These are phyloP conservation scores for Stevia rebaudiana DNA, from an alignment of 140 eudicot species.

Conservation along the genomic window DNA sequence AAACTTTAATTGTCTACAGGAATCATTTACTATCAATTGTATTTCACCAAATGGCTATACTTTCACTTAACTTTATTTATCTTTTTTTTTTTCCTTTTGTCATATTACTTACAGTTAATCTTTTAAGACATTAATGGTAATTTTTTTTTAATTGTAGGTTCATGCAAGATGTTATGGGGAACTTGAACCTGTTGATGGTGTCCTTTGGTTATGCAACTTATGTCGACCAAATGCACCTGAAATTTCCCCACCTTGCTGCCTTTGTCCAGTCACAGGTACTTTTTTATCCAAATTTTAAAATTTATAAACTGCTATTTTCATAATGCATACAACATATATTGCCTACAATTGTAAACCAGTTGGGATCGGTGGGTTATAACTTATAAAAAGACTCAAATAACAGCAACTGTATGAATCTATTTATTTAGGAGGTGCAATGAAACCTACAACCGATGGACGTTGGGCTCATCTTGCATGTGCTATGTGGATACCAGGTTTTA, in stretches of 20 bases:
- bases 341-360: conserved; percentile 1
- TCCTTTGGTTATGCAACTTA: conserved; percentile 90
- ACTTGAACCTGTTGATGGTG: conserved; percentile 76
- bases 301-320: background rate
- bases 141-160: conserved; percentile 42
- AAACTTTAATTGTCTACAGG: background rate
- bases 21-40: background rate
- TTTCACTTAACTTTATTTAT: background rate
- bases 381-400: background rate
- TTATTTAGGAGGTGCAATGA: conserved; percentile 92
- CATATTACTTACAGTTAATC: background rate
- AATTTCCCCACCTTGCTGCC: conserved; percentile 87
- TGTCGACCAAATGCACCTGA: conserved; percentile 92
- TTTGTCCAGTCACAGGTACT: conserved; percentile 86
- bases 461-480: conserved; percentile 99
- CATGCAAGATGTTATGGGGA: conserved; percentile 99
- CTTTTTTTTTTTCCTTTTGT: background rate
- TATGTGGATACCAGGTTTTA: conserved; percentile 98
- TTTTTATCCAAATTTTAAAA: conserved; percentile 3
- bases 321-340: background rate
- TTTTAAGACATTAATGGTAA: background rate
- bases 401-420: conserved; percentile 4
- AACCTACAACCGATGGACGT: conserved; percentile 91
- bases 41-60: conserved; percentile 1
- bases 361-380: conserved; percentile 5